phyloP scores from a whole-genome alignment of 805 yeast genomes.

The Saccharomycopsis fodiens region DNA sequence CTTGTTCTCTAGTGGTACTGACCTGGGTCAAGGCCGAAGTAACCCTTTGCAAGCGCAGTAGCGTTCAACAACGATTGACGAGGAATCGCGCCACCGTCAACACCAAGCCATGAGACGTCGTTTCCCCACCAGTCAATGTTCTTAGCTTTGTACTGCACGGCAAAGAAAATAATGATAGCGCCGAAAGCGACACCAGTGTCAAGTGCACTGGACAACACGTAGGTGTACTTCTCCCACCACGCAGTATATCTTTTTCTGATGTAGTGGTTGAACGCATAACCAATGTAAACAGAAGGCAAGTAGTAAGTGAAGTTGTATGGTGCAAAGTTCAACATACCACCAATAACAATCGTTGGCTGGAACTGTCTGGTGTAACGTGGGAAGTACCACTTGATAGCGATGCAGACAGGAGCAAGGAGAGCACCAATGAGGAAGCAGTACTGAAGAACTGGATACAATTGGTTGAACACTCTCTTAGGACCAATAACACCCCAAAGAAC shows the following conservation, averaged over 20 bases:
- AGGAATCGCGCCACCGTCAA: slow-evolving; percentile 32
- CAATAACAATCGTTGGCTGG: slow-evolving; percentile 58
- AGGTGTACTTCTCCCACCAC: slow-evolving; percentile 77
- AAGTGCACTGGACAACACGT: slow-evolving; percentile 55
- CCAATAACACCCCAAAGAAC: slow-evolving; percentile 62
- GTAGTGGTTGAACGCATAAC: slow-evolving; percentile 48
- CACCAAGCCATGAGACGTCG: slow-evolving; percentile 30
- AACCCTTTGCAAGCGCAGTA: slow-evolving; percentile 28
- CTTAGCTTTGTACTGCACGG: slow-evolving; percentile 39
- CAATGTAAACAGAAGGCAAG: slow-evolving; percentile 43
- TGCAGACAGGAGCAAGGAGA: slow-evolving; percentile 34
- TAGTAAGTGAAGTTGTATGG: slow-evolving; percentile 67
- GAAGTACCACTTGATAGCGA: slow-evolving; percentile 29
- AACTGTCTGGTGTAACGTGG: slow-evolving; percentile 36
- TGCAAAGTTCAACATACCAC: slow-evolving; percentile 47
- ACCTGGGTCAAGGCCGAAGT: slow-evolving; percentile 27
- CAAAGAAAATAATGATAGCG: slow-evolving; percentile 47
- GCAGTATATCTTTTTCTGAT: slow-evolving; percentile 45
- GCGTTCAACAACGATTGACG: slow-evolving; percentile 21
- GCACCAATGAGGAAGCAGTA: slow-evolving; percentile 52
- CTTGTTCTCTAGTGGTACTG: slow-evolving; percentile 3
- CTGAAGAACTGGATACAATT: no score
- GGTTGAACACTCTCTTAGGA: slow-evolving; percentile 49
- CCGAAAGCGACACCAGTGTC: slow-evolving; percentile 63
- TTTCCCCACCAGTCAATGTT: no score